These are phyloP conservation scores for Psilocybe mexicana DNA, from an alignment of 1,284 basidiomycete genomes.

Conservation along the genomic window DNA sequence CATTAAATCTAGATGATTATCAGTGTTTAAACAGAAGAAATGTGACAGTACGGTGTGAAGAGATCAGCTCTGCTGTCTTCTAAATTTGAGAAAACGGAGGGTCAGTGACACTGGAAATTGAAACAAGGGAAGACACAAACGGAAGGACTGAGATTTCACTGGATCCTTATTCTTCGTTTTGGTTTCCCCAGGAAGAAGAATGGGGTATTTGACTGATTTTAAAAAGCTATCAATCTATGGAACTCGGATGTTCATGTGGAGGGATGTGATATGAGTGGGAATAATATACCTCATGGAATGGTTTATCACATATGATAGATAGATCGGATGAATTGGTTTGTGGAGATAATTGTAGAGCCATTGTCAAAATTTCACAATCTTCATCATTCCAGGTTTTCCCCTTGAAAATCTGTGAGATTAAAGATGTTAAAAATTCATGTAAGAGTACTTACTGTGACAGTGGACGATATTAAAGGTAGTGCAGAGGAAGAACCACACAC, in stretches of 20 bases:
- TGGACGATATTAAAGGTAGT: no score
- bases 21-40: not conserved
- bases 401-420: slow-evolving; percentile 7
- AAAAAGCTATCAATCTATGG: not conserved
- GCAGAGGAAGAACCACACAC: no score
- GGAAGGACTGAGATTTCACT: not conserved
- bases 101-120: no score
- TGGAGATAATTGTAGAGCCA: slow-evolving; percentile 34
- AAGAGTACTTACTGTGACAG: not conserved
- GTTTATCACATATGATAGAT: slow-evolving; percentile 44
- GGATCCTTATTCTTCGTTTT: not conserved
- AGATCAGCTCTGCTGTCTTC: not conserved
- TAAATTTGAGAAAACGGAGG: not conserved
- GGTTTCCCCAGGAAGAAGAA: not conserved
- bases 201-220: not conserved
- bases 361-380: slow-evolving; percentile 33
- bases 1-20: not conserved
- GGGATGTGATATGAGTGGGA: not conserved
- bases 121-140: not conserved
- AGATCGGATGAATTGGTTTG: slow-evolving; percentile 46
- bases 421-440: no score
- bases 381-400: slow-evolving; percentile 32
- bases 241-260: no score
- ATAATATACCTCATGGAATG: slow-evolving; percentile 46
- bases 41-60: slow-evolving; percentile 38